Evolutionary conservation across 2,329 filamentous ascomycete species (phyloP).

Genomic region (Blastomyces emzantsi): DNA sequence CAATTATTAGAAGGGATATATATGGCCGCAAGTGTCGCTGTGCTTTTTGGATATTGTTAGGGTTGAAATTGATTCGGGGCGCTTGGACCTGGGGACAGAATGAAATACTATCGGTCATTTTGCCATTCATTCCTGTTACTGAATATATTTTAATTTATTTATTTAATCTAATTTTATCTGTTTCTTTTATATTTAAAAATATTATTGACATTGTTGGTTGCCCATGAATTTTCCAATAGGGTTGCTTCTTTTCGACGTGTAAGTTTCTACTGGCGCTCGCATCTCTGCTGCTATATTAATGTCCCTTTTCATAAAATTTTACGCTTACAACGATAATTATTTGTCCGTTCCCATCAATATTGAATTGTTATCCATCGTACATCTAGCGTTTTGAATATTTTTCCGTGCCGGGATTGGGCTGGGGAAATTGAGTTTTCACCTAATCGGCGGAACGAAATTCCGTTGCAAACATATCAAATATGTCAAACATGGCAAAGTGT

Average conservation of each 20-base stretch:
- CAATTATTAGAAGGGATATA: not conserved
- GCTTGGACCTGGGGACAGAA: conserved; percentile 5
- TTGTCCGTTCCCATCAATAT: not conserved
- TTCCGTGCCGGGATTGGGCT: no score
- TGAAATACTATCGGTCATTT: not conserved
- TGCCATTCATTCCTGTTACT: not conserved
- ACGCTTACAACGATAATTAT: not conserved
- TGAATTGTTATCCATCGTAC: not conserved
- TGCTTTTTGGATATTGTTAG: not conserved
- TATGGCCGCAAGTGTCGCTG: not conserved
- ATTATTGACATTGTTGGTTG: no score
- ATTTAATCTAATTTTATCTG: not conserved
- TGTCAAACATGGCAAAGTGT: conserved; percentile 7
- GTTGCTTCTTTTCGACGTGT: no score
- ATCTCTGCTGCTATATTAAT: not conserved
- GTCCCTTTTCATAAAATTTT: not conserved
- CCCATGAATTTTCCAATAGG: no score
- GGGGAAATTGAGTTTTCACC: no score
- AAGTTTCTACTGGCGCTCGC: not conserved
- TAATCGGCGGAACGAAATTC: not conserved
- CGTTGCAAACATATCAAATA: conserved; percentile 1
- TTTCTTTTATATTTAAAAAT: not conserved
- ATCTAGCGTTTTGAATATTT: no score
- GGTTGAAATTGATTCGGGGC: not conserved
- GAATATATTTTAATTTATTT: not conserved